A percentile compares a stretch with the other conserved stretches of the same genome.
These are phyloP conservation scores for Dimargaris cristalligena DNA, from an alignment of 192 early-diverging fungal genomes.

Conservation along the genomic window DNA sequence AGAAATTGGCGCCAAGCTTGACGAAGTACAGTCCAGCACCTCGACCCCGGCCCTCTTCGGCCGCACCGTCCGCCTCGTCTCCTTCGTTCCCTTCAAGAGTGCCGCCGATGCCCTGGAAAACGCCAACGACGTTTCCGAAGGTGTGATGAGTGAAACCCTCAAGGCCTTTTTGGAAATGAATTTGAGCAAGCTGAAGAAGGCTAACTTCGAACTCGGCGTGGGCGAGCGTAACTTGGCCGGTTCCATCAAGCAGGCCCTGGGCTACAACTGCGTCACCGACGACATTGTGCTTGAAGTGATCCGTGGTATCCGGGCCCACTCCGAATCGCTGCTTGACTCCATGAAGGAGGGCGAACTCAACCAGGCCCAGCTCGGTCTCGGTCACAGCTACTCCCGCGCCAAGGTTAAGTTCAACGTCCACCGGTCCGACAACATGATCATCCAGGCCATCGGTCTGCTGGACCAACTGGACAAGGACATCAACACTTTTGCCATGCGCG, in stretches of 20 bases:
- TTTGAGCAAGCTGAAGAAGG: slow-evolving; percentile 67
- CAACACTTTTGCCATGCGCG: slow-evolving; percentile 94
- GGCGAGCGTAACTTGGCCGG: slow-evolving; percentile 73
- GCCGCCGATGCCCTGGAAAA: slow-evolving; percentile 96
- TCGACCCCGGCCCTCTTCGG: slow-evolving; percentile 78
- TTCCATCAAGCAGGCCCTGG: slow-evolving; percentile 38
- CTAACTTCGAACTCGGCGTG: slow-evolving; percentile 63
- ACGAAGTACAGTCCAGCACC: slow-evolving; percentile 66
- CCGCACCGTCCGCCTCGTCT: slow-evolving; percentile 80
- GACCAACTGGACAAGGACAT: slow-evolving; percentile 98
- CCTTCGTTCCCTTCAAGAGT: slow-evolving; percentile 92
- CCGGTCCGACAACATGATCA: slow-evolving; percentile 93
- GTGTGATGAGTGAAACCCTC: slow-evolving; percentile 71
- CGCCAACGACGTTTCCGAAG: slow-evolving; percentile 96
- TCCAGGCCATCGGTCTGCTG: slow-evolving; percentile 80
- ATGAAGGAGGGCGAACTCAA: slow-evolving; percentile 87
- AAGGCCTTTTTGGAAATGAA: slow-evolving; percentile 93
- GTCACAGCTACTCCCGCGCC: slow-evolving; percentile 93
- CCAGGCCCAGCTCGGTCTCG: slow-evolving; percentile 89
- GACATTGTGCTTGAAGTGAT: slow-evolving; percentile 77
- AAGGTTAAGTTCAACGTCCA: slow-evolving; percentile 99
- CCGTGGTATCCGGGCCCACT: slow-evolving; percentile 85
- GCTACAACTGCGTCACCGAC: slow-evolving; percentile 60
- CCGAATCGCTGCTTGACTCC: slow-evolving; percentile 71
- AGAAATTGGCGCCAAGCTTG: slow-evolving; percentile 88